phyloP scores from a whole-genome alignment of 106 monocot species.

The Allium sativum region DNA sequence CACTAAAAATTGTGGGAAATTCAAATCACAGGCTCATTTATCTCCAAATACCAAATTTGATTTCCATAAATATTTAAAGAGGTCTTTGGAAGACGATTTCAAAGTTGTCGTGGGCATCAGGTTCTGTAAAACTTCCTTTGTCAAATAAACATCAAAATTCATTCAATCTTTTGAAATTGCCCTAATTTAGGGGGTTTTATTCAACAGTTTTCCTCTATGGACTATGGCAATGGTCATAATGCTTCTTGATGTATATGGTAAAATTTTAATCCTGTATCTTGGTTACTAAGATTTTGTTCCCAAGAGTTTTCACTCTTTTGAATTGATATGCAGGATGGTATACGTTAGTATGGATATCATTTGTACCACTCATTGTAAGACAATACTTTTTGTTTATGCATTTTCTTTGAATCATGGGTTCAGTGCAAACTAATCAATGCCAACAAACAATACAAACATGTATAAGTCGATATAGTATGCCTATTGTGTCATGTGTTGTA shows the following conservation, averaged over 20 bases:
- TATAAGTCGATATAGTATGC: no score
- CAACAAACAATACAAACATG: no score
- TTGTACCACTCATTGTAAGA: constrained; percentile 43
- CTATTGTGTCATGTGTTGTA: no score
- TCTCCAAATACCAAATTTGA: constrained; percentile 30
- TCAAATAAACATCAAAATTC: no score
- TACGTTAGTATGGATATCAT: constrained; percentile 34
- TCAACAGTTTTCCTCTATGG: constrained; percentile 31
- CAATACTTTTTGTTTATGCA: not conserved
- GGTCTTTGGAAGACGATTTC: constrained; percentile 43
- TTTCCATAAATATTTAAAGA: constrained; percentile 41
- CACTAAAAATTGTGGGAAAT: not conserved
- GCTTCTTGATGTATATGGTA: constrained; percentile 34
- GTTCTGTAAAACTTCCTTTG: constrained; percentile 4
- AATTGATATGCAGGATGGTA: constrained; percentile 15
- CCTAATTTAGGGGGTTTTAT: constrained; percentile 7
- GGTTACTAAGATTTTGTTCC: not conserved
- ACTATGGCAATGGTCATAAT: constrained; percentile 22
- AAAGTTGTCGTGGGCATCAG: constrained; percentile 43
- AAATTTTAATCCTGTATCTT: not conserved
- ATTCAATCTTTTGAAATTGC: not conserved
- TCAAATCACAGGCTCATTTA: constrained; percentile 32
- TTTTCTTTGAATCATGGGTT: no score
- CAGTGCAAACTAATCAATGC: no score
- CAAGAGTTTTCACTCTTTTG: not conserved